Evolutionary conservation across 768 basidiomycete species (phyloP).

Genomic region (Trametes cinnabarina): DNA sequence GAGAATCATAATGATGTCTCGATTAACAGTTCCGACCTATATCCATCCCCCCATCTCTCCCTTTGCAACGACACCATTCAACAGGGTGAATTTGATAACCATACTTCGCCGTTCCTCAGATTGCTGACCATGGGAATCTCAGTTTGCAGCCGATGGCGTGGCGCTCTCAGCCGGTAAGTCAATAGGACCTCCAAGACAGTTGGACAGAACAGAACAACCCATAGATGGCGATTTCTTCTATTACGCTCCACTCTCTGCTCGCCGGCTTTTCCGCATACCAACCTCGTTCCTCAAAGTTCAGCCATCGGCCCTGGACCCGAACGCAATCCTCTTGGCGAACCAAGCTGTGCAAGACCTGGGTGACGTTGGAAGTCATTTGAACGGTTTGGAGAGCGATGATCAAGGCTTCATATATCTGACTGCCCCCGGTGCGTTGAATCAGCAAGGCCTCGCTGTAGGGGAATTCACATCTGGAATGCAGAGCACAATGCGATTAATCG

Average conservation of each 20-base stretch:
- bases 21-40: constrained; percentile 15
- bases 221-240: constrained; percentile 22
- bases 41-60: constrained; percentile 13
- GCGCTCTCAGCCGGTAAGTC: constrained; percentile 19
- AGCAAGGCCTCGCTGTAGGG: too few relatives aligned
- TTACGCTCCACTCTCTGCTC: constrained; percentile 16
- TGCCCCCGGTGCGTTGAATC: constrained; percentile 9
- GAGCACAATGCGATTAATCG: constrained; percentile 22
- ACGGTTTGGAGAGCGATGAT: constrained; percentile 21
- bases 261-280: constrained; percentile 20
- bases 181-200: neutral
- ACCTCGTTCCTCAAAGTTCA: constrained; percentile 21
- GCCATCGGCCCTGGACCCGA: constrained; percentile 17
- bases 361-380: constrained; percentile 17
- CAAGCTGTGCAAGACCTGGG: constrained; percentile 16
- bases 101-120: neutral
- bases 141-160: constrained; percentile 22
- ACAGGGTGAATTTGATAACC: neutral
- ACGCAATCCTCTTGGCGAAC: constrained; percentile 14
- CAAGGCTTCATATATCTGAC: constrained; percentile 21
- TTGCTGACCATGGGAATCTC: neutral
- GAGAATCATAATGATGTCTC: neutral
- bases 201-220: too few relatives aligned
- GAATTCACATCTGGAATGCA: neutral
- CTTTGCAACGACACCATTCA: constrained; percentile 15